phyloP scores from a whole-genome alignment of 805 yeast species.

The Metschnikowia picachoensis region DNA sequence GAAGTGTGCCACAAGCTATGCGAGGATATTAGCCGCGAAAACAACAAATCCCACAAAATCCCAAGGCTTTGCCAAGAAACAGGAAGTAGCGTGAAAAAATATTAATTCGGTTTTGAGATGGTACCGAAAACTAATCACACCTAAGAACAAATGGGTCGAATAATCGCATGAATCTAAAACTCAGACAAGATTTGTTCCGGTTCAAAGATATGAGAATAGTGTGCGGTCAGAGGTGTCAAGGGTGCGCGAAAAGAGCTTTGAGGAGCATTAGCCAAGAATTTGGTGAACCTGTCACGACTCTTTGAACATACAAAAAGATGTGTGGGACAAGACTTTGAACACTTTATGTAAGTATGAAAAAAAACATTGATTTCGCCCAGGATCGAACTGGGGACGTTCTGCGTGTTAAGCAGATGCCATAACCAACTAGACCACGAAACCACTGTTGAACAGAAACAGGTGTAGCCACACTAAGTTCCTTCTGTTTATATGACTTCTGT shows the following conservation, averaged over 20 bases:
- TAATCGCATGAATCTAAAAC: background rate
- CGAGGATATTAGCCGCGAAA: constrained; percentile 13
- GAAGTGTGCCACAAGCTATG: constrained; percentile 23
- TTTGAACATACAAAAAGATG: background rate
- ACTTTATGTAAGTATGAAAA: too few relatives aligned
- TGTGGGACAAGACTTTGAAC: too few relatives aligned
- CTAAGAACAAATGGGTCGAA: background rate
- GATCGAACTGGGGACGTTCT: constrained; percentile 27
- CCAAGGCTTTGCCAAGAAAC: constrained; percentile 13
- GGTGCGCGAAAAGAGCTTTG: too few relatives aligned
- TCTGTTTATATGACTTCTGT: too few relatives aligned
- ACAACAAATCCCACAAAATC: too few relatives aligned
- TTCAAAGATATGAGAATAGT: too few relatives aligned
- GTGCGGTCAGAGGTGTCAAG: too few relatives aligned
- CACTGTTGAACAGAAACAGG: too few relatives aligned
- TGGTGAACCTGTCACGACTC: background rate
- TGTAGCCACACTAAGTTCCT: too few relatives aligned
- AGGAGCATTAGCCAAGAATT: too few relatives aligned
- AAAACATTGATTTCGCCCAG: constrained; percentile 23
- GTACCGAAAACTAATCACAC: background rate
- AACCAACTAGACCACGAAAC: constrained; percentile 25
- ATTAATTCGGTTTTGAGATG: background rate
- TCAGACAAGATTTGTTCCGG: too few relatives aligned
- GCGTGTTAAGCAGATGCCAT: constrained; percentile 26
- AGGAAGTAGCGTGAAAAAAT: constrained; percentile 11